Conservation (phyloP, 2,329 filamentous ascomycete species). For the Trichoderma sp. region DNA sequence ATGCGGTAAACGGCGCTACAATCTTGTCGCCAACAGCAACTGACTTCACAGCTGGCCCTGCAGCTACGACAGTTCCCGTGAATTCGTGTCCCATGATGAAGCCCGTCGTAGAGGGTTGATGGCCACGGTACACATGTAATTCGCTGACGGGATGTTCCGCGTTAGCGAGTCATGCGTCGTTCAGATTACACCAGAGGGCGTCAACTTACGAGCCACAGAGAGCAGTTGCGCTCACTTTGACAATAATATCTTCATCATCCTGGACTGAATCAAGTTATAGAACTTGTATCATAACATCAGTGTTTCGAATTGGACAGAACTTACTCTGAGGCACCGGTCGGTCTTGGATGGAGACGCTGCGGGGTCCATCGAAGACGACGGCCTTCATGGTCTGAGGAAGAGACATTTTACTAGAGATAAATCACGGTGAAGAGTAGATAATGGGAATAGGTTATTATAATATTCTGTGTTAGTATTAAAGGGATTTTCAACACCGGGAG, state of each 20-base stretch:
- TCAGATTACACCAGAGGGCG: neutral
- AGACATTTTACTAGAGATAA: conserved; percentile 30
- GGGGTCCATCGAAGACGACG: conserved; percentile 79
- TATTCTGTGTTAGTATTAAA: neutral
- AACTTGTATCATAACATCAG: conserved; percentile 17
- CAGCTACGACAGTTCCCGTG: conserved; percentile 69
- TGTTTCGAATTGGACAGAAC: neutral
- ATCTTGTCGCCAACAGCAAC: conserved; percentile 74
- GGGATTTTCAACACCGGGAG: neutral
- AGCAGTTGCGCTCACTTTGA: conserved; percentile 79
- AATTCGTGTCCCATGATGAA: conserved; percentile 83
- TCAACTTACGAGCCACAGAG: conserved; percentile 77
- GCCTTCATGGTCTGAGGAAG: conserved; percentile 70
- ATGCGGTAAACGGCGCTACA: conserved; percentile 79
- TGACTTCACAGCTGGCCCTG: conserved; percentile 65
- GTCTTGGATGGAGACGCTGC: conserved; percentile 73
- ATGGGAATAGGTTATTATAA: neutral
- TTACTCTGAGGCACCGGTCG: conserved; percentile 68
- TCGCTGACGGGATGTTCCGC: conserved; percentile 44
- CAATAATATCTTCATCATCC: conserved; percentile 70
- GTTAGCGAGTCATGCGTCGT: neutral
- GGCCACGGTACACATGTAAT: conserved; percentile 81
- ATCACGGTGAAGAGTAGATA: neutral
- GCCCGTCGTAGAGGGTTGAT: conserved; percentile 65
- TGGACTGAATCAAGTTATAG: conserved; percentile 48